phyloP scores from a whole-genome alignment of 495 filamentous ascomycete species.

The Penicillium riverlandense region DNA sequence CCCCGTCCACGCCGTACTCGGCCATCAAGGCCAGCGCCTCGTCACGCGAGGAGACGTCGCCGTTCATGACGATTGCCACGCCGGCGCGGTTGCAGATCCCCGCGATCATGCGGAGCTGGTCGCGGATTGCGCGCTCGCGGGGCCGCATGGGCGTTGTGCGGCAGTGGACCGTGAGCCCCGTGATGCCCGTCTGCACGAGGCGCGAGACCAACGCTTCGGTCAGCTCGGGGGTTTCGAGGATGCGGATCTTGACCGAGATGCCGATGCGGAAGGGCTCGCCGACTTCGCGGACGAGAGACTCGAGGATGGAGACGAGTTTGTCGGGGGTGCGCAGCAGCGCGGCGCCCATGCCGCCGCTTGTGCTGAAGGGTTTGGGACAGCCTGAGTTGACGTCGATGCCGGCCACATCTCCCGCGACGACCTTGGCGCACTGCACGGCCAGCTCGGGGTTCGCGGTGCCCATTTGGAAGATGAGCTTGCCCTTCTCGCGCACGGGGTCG shows the following conservation, averaged over 20 bases:
- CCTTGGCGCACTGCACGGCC: conserved; percentile 73
- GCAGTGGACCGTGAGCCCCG: conserved; percentile 87
- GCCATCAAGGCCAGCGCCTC: conserved; percentile 58
- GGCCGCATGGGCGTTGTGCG: conserved; percentile 94
- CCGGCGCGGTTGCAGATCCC: conserved; percentile 70
- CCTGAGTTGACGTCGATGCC: conserved; percentile 97
- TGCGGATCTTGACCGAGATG: conserved; percentile 89
- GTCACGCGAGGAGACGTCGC: conserved; percentile 69
- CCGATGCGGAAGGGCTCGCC: conserved; percentile 71
- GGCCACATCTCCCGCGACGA: conserved; percentile 78
- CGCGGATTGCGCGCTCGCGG: conserved; percentile 75
- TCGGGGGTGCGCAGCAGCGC: conserved; percentile 80
- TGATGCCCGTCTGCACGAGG: conserved; percentile 79
- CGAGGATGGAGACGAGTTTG: conserved; percentile 70
- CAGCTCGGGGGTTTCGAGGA: conserved; percentile 65
- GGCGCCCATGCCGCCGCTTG: conserved; percentile 88
- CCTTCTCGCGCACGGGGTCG: conserved; percentile 65
- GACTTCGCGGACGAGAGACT: conserved; percentile 72
- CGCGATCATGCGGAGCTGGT: conserved; percentile 74
- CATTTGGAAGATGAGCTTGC: conserved; percentile 79
- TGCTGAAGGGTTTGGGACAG: conserved; percentile 94
- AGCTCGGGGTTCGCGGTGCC: conserved; percentile 74
- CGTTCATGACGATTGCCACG: conserved; percentile 90
- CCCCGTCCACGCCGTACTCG: conserved; percentile 81
- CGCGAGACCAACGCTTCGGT: conserved; percentile 69